Evolutionary conservation across 1,284 basidiomycete species (phyloP).

Genomic region (Ceratobasidium theobromae): DNA sequence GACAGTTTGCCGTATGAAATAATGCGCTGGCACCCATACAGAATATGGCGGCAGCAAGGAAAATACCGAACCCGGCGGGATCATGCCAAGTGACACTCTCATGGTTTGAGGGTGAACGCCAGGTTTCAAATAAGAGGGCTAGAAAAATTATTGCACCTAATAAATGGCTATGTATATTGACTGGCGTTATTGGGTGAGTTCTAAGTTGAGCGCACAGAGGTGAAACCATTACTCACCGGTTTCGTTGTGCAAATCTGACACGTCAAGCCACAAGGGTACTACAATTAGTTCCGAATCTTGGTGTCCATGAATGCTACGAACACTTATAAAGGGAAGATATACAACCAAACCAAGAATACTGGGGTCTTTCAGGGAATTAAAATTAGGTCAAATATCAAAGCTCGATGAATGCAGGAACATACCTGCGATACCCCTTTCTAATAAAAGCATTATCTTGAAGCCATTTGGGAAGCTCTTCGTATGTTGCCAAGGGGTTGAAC

Average conservation of each 20-base stretch:
- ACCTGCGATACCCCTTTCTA: slow-evolving; percentile 67
- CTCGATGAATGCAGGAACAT: slow-evolving; percentile 41
- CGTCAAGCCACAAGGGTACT: slow-evolving; percentile 16
- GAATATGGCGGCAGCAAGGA: slow-evolving; percentile 69
- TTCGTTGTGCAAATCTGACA: slow-evolving; percentile 78
- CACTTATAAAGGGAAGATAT: slow-evolving; percentile 69
- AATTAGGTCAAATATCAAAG: background rate
- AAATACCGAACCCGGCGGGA: slow-evolving; percentile 62
- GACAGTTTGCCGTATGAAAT: slow-evolving; percentile 77
- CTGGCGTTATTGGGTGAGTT: slow-evolving; percentile 45
- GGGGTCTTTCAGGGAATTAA: slow-evolving; percentile 50
- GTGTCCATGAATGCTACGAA: slow-evolving; percentile 48
- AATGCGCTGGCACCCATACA: slow-evolving; percentile 76
- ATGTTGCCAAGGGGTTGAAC: background rate
- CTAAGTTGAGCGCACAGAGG: background rate
- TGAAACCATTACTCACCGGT: slow-evolving; percentile 53
- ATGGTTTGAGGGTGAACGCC: slow-evolving; percentile 53
- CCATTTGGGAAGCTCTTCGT: slow-evolving; percentile 25
- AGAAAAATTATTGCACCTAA: slow-evolving; percentile 71
- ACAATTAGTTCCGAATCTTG: slow-evolving; percentile 5
- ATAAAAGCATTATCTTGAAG: slow-evolving; percentile 76
- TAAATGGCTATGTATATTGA: slow-evolving; percentile 89
- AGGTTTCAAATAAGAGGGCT: slow-evolving; percentile 56
- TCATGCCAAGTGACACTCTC: slow-evolving; percentile 63
- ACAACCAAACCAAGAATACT: slow-evolving; percentile 66